Percentiles rank a stretch among this genome's conserved stretches.
phyloP scores from a whole-genome alignment of 768 basidiomycete genomes.

The Psilocybe tampanensis region DNA sequence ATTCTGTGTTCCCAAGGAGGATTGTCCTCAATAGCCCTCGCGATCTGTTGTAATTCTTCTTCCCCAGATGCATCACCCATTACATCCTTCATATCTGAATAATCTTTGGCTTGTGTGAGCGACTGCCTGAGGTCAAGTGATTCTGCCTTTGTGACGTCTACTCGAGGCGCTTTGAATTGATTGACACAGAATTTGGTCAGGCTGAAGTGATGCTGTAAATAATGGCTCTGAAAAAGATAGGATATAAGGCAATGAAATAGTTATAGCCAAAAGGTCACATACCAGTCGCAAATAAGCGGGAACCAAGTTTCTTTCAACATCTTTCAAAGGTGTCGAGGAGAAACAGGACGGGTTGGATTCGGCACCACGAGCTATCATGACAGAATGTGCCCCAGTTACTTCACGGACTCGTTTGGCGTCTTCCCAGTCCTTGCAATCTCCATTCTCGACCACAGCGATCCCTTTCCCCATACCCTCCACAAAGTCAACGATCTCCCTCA shows the following conservation, averaged over 20 bases:
- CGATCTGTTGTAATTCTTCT: slow-evolving; percentile 59
- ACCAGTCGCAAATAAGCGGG: slow-evolving; percentile 79
- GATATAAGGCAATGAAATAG: neutral
- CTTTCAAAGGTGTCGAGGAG: slow-evolving; percentile 62
- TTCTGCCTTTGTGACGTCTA: slow-evolving; percentile 58
- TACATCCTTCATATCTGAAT: slow-evolving; percentile 50
- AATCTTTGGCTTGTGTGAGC: slow-evolving; percentile 65
- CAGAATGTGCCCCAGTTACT: slow-evolving; percentile 84
- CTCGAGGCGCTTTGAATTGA: slow-evolving; percentile 75
- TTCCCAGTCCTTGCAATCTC: slow-evolving; percentile 81
- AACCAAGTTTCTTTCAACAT: slow-evolving; percentile 69
- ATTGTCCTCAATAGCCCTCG: slow-evolving; percentile 50
- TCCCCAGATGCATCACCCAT: slow-evolving; percentile 63
- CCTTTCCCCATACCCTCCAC: slow-evolving; percentile 74
- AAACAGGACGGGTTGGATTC: slow-evolving; percentile 94
- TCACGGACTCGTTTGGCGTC: slow-evolving; percentile 77
- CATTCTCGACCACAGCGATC: slow-evolving; percentile 92
- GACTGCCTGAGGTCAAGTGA: slow-evolving; percentile 55
- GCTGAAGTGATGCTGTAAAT: slow-evolving; percentile 78
- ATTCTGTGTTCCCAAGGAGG: slow-evolving; percentile 38
- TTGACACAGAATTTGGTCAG: slow-evolving; percentile 87
- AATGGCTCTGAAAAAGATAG: slow-evolving; percentile 53
- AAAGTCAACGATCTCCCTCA: slow-evolving; percentile 85
- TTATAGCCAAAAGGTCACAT: slow-evolving; percentile 14
- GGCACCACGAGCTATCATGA: slow-evolving; percentile 96